Evolutionary conservation across 768 basidiomycete genomes (phyloP).

Genomic region (Floccularia luteovirens): DNA sequence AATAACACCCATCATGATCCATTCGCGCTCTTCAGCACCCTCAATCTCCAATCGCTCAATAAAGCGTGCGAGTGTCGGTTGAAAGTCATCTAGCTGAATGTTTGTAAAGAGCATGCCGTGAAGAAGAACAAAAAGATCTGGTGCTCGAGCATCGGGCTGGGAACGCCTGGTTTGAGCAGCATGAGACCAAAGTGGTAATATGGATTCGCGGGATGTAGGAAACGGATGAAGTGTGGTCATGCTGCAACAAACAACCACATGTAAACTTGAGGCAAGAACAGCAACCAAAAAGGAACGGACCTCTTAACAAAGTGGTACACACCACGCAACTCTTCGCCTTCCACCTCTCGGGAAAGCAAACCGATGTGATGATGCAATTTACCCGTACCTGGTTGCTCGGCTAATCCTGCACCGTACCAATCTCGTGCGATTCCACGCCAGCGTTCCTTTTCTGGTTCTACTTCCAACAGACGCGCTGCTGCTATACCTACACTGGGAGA

Average conservation of each 20-base stretch:
- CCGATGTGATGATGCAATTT: slow-evolving; percentile 94
- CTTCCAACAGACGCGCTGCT: slow-evolving; percentile 73
- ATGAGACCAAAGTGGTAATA: slow-evolving; percentile 83
- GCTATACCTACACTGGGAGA: slow-evolving; percentile 79
- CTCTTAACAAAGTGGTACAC: slow-evolving; percentile 96
- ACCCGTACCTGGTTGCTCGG: slow-evolving; percentile 89
- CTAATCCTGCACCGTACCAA: slow-evolving; percentile 87
- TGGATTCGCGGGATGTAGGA: slow-evolving; percentile 79
- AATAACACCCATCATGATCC: slow-evolving; percentile 94
- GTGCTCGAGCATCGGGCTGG: slow-evolving; percentile 61
- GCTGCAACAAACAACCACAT: slow-evolving; percentile 36
- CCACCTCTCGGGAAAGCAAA: slow-evolving; percentile 75
- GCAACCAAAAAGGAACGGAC: slow-evolving; percentile 31
- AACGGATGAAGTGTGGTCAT: slow-evolving; percentile 91
- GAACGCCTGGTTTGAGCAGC: slow-evolving; percentile 66
- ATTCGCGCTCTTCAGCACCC: slow-evolving; percentile 75
- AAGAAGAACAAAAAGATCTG: slow-evolving; percentile 84
- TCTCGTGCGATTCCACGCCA: slow-evolving; percentile 88
- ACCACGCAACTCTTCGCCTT: slow-evolving; percentile 73
- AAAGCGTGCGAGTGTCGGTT: slow-evolving; percentile 72
- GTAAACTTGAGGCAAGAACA: slow-evolving; percentile 5
- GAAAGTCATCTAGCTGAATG: slow-evolving; percentile 90
- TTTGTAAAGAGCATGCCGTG: slow-evolving; percentile 98
- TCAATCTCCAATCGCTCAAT: slow-evolving; percentile 83
- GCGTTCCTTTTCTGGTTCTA: slow-evolving; percentile 87